Base-by-base conservation (phyloP, 129 eudicot genomes). In the Saposhnikovia divaricata region DNA sequence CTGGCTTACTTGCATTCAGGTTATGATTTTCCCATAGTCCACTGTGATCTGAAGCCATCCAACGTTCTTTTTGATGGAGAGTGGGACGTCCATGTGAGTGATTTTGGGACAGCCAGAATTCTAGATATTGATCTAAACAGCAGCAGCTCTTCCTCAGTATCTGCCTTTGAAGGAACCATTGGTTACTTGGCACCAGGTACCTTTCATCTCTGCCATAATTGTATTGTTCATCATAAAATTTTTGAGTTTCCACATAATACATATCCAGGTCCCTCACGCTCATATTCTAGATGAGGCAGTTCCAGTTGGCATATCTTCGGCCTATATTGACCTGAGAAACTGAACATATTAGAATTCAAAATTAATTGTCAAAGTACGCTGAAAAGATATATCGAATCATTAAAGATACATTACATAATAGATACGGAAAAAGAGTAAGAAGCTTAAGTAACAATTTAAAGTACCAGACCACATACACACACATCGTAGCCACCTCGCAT, bases 171-270 rank as follows among this genome's bases (percentile, higher is more conserved):
- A 89, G 99, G 99, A 78, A 95, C 97, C 27, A 89, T 95, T 44
- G 99, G 99, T 75, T 95, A 95, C 90, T 73, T 95, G 82, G 99
- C 99, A 80, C 99, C 97, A 87, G 99, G 99, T 92, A 88, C 80
- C 2, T 16, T 25, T n/a, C 78, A 79, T 14, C 77, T 72, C 31
- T 45, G n/a, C 21, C 63, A 27, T 77, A 15, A 77, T 18, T 21
- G 37, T 37, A 34, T 13, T 37, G 80, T 9, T 61, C 72, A 59
- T 42, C 73, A 3, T 46, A 37, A 19, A 40, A 34, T 3, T 11
- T 78, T 6, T 13, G 23, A 16, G n/a, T 61, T 65, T 65, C 59
- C 72, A 57, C 2, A 38, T 77, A 34, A 42, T 46, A 46, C 50
- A 46, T 46, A 25, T 63, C 34, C 12, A 63, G 70, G 70, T 55